phyloP scores from a whole-genome alignment of 257 asterid species.

The Solanum okadae region DNA sequence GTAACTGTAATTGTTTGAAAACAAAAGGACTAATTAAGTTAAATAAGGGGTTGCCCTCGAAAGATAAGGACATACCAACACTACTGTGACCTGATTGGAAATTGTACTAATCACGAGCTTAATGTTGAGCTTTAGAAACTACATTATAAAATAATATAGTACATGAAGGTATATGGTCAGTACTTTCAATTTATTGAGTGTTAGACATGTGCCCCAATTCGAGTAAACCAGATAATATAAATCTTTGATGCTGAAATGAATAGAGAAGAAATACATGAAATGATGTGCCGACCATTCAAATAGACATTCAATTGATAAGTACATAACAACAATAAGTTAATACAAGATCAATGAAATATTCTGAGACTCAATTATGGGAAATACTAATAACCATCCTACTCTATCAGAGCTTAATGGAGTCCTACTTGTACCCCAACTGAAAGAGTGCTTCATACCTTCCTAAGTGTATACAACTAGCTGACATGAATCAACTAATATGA shows the following conservation, averaged over 20 bases:
- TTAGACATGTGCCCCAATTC: background rate
- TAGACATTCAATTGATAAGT: background rate
- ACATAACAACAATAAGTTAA: accelerated
- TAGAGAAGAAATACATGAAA: background rate
- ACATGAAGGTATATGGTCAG: background rate
- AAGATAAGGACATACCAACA: background rate
- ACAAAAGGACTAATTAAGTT: background rate
- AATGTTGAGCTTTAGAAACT: background rate
- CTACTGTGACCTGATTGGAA: background rate
- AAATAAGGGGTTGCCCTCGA: background rate
- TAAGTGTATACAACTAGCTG: background rate
- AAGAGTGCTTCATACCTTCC: no score
- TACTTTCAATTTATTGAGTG: background rate
- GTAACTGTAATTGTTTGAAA: background rate
- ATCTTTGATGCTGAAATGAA: background rate
- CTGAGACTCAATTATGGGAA: background rate
- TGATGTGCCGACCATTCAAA: no score
- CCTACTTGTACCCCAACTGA: background rate
- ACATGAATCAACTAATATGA: background rate
- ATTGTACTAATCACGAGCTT: no score
- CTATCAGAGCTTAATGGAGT: no score
- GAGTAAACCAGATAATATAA: background rate
- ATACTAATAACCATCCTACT: no score
- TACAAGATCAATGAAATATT: background rate
- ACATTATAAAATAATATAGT: no score